Percentiles rank a stretch among this genome's conserved stretches.
Evolutionary conservation across 2,329 filamentous ascomycete genomes (phyloP).

Genomic region (Dactylonectria macrodidyma): DNA sequence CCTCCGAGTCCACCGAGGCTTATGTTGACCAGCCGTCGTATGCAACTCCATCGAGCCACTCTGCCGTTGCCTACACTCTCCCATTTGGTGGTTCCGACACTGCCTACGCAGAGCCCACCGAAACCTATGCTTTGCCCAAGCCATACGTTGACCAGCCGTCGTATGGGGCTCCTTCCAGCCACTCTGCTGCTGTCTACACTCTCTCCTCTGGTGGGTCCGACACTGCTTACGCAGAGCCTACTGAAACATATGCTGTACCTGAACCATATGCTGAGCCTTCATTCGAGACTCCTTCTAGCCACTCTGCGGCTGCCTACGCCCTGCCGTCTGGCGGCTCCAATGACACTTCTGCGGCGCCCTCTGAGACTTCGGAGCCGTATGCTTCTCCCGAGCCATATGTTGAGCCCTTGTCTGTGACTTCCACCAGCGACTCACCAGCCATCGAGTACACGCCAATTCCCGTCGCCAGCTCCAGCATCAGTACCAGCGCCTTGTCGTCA

Average conservation of each 20-base stretch:
- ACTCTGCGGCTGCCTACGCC: background rate
- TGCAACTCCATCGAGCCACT: background rate
- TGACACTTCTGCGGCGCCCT: background rate
- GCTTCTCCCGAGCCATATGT: slow-evolving; percentile 5
- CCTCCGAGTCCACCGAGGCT: background rate
- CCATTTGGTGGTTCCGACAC: background rate
- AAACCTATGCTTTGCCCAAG: background rate
- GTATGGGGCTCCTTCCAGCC: background rate
- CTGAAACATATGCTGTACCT: background rate
- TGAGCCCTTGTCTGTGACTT: background rate
- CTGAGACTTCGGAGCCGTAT: background rate
- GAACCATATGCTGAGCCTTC: too few species aligned
- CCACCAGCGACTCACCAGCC: background rate
- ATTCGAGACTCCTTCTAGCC: background rate
- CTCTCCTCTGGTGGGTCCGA: background rate
- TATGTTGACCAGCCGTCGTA: background rate
- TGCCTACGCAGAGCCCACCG: background rate
- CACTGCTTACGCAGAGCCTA: background rate
- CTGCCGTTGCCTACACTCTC: background rate
- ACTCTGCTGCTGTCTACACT: background rate
- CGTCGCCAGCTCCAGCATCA: background rate
- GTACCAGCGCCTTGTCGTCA: slow-evolving; percentile 24
- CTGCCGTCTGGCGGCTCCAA: background rate
- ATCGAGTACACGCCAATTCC: background rate
- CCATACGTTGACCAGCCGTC: background rate